Base-by-base conservation (phyloP, 495 filamentous ascomycete species). In the Aspergillus cristatus region DNA sequence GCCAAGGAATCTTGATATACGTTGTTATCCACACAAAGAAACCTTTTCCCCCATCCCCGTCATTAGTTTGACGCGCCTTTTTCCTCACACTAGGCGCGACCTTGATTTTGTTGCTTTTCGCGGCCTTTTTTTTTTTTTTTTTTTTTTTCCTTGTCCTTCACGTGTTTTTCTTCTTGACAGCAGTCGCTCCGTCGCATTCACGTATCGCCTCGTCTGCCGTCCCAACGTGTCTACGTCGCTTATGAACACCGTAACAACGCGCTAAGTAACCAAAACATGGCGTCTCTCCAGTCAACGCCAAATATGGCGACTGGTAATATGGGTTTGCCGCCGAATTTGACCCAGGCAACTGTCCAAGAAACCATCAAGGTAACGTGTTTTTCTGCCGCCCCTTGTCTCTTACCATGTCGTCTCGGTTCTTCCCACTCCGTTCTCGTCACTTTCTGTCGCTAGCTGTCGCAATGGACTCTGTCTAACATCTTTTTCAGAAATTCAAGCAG, bases 281-380 rank as follows among this genome's bases (percentile, higher is more conserved):
- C 86, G 54, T 87, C 83, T 26, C 75, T 84, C 47, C 84, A 90
- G 63, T 65, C 75, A 43, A 67, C 78, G 35, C 75, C 81, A 31
- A 72, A 71, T 39, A 65, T 79, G 54, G 76, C 80, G 57, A 68
- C 76, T 51, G 67, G 63, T 38, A 79, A 75, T 46, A 67, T 70
- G 42, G 54, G 59, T 32, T 52, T 80, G 48, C 67, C 77, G 28
- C 53, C 68, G 22, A 71, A 74, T 44, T 53, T 79, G 46, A 79
- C 70, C 22, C 69, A 68, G 41, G 70, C 75, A 42, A 72, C 81
- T 48, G 62, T 79, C 18, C 75, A 81, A 53, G 80, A 82, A 40
- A 61, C 75, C 29, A 69, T 66, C 17, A 55, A 65, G 56, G 81
- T 86, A 64, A 24, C 20, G 20, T 54, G 68, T 54, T 33, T 39